phyloP scores from a whole-genome alignment of 2,329 filamentous ascomycete genomes.

The Ceratocystis papillata region DNA sequence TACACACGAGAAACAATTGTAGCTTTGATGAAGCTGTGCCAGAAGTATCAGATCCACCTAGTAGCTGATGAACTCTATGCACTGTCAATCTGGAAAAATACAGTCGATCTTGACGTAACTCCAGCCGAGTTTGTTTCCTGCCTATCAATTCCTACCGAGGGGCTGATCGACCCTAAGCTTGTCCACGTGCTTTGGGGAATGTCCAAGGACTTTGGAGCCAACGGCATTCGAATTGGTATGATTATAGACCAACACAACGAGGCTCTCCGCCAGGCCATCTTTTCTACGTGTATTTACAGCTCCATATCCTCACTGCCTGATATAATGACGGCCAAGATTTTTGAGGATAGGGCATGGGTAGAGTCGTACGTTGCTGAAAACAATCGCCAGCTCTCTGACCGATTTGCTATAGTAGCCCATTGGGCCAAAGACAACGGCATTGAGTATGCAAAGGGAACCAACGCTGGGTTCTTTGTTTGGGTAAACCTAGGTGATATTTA shows the following conservation, averaged over 20 bases:
- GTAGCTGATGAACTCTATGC: constrained; percentile 44
- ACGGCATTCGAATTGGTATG: constrained; percentile 43
- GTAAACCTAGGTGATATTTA: constrained; percentile 36
- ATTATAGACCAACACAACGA: constrained; percentile 40
- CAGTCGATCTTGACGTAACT: constrained; percentile 27
- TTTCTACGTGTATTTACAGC: constrained; percentile 34
- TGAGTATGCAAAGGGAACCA: constrained; percentile 37
- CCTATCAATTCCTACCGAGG: constrained; percentile 36
- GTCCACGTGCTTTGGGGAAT: constrained; percentile 43
- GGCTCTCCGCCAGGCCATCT: constrained; percentile 33
- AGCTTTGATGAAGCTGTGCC: constrained; percentile 38
- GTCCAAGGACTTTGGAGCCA: constrained; percentile 46
- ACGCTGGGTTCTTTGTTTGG: constrained; percentile 48
- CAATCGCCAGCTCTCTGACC: constrained; percentile 32
- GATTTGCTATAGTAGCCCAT: constrained; percentile 33
- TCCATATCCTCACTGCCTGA: constrained; percentile 39
- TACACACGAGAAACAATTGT: constrained; percentile 35
- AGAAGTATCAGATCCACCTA: constrained; percentile 40
- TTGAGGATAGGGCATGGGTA: constrained; percentile 37
- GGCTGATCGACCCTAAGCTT: constrained; percentile 38
- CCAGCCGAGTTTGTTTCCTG: constrained; percentile 37
- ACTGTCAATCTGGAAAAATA: constrained; percentile 40
- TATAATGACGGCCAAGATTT: constrained; percentile 33
- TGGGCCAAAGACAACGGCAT: constrained; percentile 36
- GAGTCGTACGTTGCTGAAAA: constrained; percentile 38